These are phyloP conservation scores for Eutrema salsugineum DNA, from an alignment of 441 rosid genomes.

Conservation along the genomic window DNA sequence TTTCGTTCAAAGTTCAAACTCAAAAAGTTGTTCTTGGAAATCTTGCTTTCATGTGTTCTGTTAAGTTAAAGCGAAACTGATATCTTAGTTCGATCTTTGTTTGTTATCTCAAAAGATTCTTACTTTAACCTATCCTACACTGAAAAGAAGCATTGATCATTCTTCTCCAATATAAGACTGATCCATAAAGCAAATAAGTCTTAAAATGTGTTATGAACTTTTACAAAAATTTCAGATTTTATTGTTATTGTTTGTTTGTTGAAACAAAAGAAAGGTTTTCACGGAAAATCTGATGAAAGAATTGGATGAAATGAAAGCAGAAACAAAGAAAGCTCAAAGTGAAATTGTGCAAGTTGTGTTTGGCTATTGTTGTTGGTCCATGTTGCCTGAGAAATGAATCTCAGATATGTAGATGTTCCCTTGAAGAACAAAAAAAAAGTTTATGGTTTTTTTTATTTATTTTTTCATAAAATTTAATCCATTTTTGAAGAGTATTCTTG, in stretches of 20 bases:
- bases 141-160: background rate
- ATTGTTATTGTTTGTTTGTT: background rate
- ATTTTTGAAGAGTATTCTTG: slow-evolving; percentile 26
- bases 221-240: background rate
- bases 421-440: slow-evolving; percentile 11
- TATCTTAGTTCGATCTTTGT: slow-evolving; percentile 32
- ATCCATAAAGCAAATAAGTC: background rate
- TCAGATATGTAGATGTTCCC: slow-evolving; percentile 20
- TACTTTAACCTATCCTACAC: slow-evolving; percentile 7
- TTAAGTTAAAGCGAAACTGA: slow-evolving; percentile 32
- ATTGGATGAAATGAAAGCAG: background rate
- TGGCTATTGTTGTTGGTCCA: slow-evolving; percentile 29
- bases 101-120: slow-evolving; percentile 26
- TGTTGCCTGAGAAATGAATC: slow-evolving; percentile 26
- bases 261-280: background rate
- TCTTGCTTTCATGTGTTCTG: slow-evolving; percentile 29
- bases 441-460: background rate
- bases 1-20: slow-evolving; percentile 27
- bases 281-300: background rate
- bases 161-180: background rate
- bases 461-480: background rate
- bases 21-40: slow-evolving; percentile 23
- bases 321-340: background rate
- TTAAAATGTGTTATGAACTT: background rate
- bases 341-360: slow-evolving; percentile 26